Percentiles rank a stretch among this genome's conserved stretches.
Evolutionary conservation across 768 basidiomycete genomes (phyloP).

Genomic region (Tricholomella constricta): DNA sequence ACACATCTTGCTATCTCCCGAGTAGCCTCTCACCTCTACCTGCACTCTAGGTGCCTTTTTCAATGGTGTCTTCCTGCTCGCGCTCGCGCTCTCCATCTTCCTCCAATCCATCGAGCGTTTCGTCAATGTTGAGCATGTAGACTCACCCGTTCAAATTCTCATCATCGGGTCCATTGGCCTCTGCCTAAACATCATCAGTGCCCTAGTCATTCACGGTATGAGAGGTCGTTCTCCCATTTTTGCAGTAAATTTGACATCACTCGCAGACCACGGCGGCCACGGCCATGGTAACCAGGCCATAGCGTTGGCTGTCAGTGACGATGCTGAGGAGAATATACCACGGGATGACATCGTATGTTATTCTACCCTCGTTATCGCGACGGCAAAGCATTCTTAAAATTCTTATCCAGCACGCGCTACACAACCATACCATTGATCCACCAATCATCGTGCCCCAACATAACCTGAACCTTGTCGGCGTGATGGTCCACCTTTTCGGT

Average conservation of each 20-base stretch:
- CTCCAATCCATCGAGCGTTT: conserved; percentile 55
- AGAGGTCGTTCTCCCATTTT: neutral
- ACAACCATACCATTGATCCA: conserved; percentile 49
- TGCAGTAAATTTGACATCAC: neutral
- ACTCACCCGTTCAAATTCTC: conserved; percentile 45
- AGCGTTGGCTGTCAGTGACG: conserved; percentile 4
- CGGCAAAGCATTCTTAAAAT: neutral
- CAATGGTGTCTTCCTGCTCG: conserved; percentile 29
- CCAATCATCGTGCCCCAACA: conserved; percentile 33
- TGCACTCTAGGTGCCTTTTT: conserved; percentile 9
- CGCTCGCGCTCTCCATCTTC: conserved; percentile 53
- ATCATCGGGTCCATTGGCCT: conserved; percentile 52
- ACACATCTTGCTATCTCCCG: conserved; percentile 52
- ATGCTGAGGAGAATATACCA: conserved; percentile 15
- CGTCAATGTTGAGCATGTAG: conserved; percentile 45
- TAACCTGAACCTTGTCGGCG: conserved; percentile 50
- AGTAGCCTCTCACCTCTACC: conserved; percentile 37
- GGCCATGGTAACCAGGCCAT: conserved; percentile 33
- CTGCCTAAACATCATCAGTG: conserved; percentile 48
- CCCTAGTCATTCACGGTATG: conserved; percentile 49
- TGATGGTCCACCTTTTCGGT: conserved; percentile 52
- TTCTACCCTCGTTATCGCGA: conserved; percentile 1
- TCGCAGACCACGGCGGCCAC: conserved; percentile 44
- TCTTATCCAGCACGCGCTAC: conserved; percentile 42
- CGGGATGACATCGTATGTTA: conserved; percentile 33